phyloP scores from a whole-genome alignment of 1,139 yeast species.

The Blastobotrys raffinosifermentans region DNA sequence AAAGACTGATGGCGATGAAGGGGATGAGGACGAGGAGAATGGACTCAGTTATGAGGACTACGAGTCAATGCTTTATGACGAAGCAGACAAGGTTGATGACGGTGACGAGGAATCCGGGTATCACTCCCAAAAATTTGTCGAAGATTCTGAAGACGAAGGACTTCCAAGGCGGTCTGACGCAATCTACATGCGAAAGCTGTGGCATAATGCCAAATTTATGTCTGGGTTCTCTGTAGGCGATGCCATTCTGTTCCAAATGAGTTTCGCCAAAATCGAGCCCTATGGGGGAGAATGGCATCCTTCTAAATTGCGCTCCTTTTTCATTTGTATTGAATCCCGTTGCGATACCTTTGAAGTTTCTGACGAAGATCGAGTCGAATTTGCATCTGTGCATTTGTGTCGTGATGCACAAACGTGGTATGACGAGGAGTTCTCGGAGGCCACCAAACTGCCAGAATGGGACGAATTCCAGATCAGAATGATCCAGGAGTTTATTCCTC shows the following conservation, averaged over 20 bases:
- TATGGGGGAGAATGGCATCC: slow-evolving; percentile 1
- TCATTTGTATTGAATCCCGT: background rate
- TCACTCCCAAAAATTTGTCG: background rate
- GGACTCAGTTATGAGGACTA: no score
- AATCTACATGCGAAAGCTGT: background rate
- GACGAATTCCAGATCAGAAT: background rate
- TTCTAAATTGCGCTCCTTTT: background rate
- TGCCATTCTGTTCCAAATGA: background rate
- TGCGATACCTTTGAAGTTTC: background rate
- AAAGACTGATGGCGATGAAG: no score
- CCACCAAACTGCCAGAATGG: background rate
- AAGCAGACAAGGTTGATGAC: background rate
- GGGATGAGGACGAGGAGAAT: no score
- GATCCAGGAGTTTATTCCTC: background rate
- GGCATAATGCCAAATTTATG: background rate
- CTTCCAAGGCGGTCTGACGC: background rate
- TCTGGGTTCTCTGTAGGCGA: background rate
- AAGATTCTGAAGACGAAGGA: no score
- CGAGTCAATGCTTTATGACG: no score
- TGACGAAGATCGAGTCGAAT: background rate
- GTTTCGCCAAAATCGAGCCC: background rate
- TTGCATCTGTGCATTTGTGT: background rate
- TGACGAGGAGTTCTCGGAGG: background rate
- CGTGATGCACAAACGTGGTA: slow-evolving; percentile 1
- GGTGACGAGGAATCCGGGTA: background rate